Evolutionary conservation across 2,329 filamentous ascomycete genomes (phyloP).

Genomic region (Trichoderma hamatum): DNA sequence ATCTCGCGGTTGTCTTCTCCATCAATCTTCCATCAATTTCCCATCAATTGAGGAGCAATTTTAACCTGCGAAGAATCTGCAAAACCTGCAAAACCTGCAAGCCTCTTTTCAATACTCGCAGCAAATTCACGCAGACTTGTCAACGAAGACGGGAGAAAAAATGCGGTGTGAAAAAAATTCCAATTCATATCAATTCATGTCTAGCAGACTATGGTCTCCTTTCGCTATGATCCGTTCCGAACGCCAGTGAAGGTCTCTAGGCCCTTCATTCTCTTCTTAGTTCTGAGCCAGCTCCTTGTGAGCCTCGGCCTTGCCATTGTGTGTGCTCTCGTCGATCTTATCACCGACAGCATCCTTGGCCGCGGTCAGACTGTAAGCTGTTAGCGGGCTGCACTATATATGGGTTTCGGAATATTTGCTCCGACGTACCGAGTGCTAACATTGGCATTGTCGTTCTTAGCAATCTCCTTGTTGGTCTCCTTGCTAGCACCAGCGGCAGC

Average conservation of each 20-base stretch:
- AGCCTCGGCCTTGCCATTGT: constrained; percentile 48
- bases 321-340: constrained; percentile 49
- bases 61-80: not conserved
- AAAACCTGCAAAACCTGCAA: not conserved
- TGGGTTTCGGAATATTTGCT: not conserved
- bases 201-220: not conserved
- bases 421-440: constrained; percentile 56
- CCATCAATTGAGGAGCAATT: not conserved
- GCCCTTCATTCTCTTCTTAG: constrained; percentile 12
- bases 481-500: constrained; percentile 60
- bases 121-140: not conserved
- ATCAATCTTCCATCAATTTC: not conserved
- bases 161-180: not conserved
- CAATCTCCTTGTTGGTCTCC: constrained; percentile 71
- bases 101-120: too few species aligned
- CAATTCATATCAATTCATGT: constrained; percentile 15
- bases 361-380: constrained; percentile 44
- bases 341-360: constrained; percentile 55
- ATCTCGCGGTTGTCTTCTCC: not conserved
- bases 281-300: constrained; percentile 45
- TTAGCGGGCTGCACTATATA: constrained; percentile 35
- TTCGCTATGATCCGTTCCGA: constrained; percentile 1
- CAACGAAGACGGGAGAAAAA: not conserved
- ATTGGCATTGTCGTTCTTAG: constrained; percentile 62
- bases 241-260: constrained; percentile 10